Evolutionary conservation across 1,139 yeast genomes (phyloP).

Genomic region (Hemisphaericaspora lyxosophila): DNA sequence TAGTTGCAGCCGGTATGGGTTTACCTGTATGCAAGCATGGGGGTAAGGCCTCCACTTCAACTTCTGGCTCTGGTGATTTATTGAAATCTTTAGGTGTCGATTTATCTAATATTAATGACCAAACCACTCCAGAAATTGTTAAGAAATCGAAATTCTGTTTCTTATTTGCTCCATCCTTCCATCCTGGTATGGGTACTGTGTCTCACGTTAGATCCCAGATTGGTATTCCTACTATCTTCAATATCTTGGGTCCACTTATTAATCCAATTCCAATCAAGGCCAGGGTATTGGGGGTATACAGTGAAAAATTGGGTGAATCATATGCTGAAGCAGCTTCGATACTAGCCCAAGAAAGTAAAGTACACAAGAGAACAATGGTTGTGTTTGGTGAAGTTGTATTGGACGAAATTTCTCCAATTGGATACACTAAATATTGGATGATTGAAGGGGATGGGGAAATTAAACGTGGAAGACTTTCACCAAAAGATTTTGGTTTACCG

Average conservation of each 20-base stretch:
- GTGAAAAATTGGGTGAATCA: conserved; percentile 73
- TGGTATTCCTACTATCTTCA: conserved; percentile 91
- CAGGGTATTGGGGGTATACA: conserved; percentile 85
- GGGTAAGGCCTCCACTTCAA: conserved; percentile 91
- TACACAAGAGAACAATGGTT: conserved; percentile 65
- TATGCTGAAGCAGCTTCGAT: conserved; percentile 78
- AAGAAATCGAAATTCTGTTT: conserved; percentile 62
- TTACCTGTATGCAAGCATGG: conserved; percentile 87
- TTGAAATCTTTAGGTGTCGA: conserved; percentile 76
- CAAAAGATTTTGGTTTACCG: conserved; percentile 76
- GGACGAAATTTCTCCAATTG: conserved; percentile 91
- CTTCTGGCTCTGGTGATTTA: conserved; percentile 92
- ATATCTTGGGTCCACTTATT: conserved; percentile 86
- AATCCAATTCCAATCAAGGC: conserved; percentile 87
- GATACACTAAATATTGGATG: conserved; percentile 77
- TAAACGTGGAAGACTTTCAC: conserved; percentile 41
- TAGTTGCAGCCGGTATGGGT: conserved; percentile 90
- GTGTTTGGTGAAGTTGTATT: conserved; percentile 91
- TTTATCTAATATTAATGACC: conserved; percentile 60
- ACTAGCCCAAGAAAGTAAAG: conserved; percentile 44
- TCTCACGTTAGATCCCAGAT: conserved; percentile 72
- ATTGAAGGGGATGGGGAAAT: conserved; percentile 50
- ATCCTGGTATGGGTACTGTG: conserved; percentile 86
- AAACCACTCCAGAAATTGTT: conserved; percentile 67
- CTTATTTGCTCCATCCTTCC: conserved; percentile 91